Evolutionary conservation across 2,329 filamentous ascomycete species (phyloP).

Genomic region (Aspergillus arachidicola): DNA sequence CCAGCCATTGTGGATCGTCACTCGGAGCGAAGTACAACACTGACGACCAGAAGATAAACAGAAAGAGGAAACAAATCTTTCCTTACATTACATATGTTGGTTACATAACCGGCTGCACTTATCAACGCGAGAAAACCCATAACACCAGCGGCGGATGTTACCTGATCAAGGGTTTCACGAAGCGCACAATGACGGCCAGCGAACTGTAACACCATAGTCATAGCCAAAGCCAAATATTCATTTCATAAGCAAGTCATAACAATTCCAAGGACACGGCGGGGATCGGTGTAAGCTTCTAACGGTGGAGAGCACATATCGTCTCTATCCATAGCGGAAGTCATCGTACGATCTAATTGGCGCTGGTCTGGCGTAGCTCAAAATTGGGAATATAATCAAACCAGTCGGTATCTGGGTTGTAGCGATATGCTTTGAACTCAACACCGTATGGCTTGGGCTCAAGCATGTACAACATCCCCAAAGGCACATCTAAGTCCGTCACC

Average conservation of each 20-base stretch:
- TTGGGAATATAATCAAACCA: conserved; percentile 87
- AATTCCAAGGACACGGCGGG: background rate
- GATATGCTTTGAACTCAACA: conserved; percentile 94
- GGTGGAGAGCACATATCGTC: background rate
- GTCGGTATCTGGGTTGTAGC: conserved; percentile 75
- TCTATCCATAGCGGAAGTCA: background rate
- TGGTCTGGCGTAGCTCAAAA: conserved; percentile 67
- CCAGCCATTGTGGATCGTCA: background rate
- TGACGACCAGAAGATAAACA: background rate
- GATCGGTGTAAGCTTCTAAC: background rate
- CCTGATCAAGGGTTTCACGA: background rate
- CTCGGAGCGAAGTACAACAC: background rate
- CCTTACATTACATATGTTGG: background rate
- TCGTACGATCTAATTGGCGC: conserved; percentile 23
- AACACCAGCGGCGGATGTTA: background rate
- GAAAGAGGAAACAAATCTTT: background rate
- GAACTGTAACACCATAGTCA: conserved; percentile 2
- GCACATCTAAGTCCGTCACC: conserved; percentile 92
- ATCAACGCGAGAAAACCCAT: background rate
- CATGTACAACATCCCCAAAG: conserved; percentile 89
- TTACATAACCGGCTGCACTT: background rate
- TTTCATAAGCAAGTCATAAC: conserved; percentile 4
- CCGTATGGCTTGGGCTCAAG: conserved; percentile 98
- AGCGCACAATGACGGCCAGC: background rate
- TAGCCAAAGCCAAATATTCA: conserved; percentile 3